phyloP scores from a whole-genome alignment of 164 flowering plant genomes.

The Stephania cephalantha region DNA sequence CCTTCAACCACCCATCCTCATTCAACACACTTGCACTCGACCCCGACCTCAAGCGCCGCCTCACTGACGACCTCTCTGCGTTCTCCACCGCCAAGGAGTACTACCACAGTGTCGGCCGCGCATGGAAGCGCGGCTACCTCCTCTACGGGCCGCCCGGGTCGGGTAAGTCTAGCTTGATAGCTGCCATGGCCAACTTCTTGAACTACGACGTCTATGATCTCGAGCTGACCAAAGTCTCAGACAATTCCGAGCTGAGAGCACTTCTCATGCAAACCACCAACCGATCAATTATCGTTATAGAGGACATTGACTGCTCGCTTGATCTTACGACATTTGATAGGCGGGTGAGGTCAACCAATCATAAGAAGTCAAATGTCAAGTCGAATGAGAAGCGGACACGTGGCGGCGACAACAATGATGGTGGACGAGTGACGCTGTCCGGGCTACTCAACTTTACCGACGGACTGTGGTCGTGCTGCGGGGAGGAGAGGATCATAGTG shows the following conservation, averaged over 20 bases:
- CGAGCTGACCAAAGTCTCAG: slow-evolving; percentile 51
- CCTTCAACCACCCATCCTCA: slow-evolving; percentile 61
- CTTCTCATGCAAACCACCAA: slow-evolving; percentile 50
- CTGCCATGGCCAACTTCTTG: slow-evolving; percentile 65
- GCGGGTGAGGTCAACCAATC: not conserved
- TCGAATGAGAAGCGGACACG: not conserved
- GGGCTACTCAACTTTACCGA: slow-evolving; percentile 59
- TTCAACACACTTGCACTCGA: slow-evolving; percentile 62
- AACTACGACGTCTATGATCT: slow-evolving; percentile 61
- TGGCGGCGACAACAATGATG: slow-evolving; percentile 21
- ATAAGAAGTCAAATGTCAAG: not conserved
- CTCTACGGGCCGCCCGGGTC: slow-evolving; percentile 60
- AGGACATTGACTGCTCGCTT: slow-evolving; percentile 69
- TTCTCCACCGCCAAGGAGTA: slow-evolving; percentile 47
- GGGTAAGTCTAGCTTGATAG: slow-evolving; percentile 64
- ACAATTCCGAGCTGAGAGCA: slow-evolving; percentile 51
- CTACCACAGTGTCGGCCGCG: slow-evolving; percentile 51
- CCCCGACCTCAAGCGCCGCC: slow-evolving; percentile 34
- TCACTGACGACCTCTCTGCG: slow-evolving; percentile 41
- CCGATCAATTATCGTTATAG: slow-evolving; percentile 58
- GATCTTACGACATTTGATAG: slow-evolving; percentile 37
- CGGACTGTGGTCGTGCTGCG: slow-evolving; percentile 75
- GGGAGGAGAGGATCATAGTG: slow-evolving; percentile 60
- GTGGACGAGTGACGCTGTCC: slow-evolving; percentile 46
- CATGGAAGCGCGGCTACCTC: slow-evolving; percentile 70